These are phyloP conservation scores for Epichloe coenophiala DNA, from an alignment of 2,329 filamentous ascomycete species.

Conservation along the genomic window DNA sequence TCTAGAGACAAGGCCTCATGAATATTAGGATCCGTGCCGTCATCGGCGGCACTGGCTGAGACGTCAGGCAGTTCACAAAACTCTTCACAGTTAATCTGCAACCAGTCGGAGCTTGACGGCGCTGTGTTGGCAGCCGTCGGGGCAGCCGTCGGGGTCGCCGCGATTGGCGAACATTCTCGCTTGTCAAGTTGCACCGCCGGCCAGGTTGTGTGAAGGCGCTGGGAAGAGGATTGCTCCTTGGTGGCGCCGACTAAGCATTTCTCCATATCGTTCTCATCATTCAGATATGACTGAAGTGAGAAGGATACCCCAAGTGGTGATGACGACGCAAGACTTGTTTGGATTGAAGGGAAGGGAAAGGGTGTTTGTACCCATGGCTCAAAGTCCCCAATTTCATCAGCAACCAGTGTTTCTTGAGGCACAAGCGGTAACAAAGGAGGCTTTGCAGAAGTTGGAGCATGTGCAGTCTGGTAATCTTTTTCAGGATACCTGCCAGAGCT, in stretches of 20 bases:
- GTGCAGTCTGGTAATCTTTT: too few relatives aligned
- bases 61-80: background rate
- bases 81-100: background rate
- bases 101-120: background rate
- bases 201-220: background rate
- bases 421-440: conserved; percentile 1
- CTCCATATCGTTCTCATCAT: conserved; percentile 2
- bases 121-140: background rate
- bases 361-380: background rate
- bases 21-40: background rate
- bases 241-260: background rate
- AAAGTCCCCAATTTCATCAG: background rate
- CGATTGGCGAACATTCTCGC: background rate
- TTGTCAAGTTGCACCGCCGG: background rate
- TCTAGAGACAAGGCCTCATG: background rate
- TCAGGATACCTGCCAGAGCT: background rate
- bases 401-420: background rate
- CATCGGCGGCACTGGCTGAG: background rate
- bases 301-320: background rate
- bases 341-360: background rate
- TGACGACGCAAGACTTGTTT: background rate
- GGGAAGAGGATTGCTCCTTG: background rate
- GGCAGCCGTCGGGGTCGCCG: background rate
- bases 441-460: background rate
- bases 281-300: conserved; percentile 1